Conservation (phyloP, 176 grass and related monocot species). For the Urochloa ruziziensis region DNA sequence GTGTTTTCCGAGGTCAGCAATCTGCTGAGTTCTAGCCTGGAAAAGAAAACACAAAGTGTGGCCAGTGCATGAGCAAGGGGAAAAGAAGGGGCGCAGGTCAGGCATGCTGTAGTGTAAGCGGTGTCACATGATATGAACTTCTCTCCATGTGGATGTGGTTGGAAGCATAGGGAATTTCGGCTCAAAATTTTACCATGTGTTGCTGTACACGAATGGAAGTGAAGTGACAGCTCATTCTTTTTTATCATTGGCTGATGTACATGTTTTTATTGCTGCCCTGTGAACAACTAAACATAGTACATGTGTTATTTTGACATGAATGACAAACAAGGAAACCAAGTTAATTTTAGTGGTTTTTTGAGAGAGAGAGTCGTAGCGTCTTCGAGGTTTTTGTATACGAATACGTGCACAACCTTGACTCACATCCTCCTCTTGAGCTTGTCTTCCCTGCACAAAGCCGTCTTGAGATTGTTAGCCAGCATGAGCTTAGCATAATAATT, state of each 20-base stretch:
- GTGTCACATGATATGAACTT: not conserved
- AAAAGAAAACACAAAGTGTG: constrained; percentile 52
- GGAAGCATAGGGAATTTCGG: constrained; percentile 21
- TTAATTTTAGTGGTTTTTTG: no score
- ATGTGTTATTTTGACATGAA: not conserved
- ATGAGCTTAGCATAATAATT: no score
- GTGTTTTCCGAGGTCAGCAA: constrained; percentile 78
- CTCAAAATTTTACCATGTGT: not conserved
- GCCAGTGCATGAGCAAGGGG: constrained; percentile 8
- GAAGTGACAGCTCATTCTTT: constrained; percentile 4
- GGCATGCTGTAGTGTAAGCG: not conserved
- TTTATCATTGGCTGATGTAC: not conserved
- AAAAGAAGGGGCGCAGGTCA: not conserved
- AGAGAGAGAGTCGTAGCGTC: no score
- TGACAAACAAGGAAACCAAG: no score
- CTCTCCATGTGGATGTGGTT: not conserved
- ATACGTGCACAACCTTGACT: no score
- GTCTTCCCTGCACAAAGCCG: no score
- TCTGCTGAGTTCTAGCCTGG: constrained; percentile 45
- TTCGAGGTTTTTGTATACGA: no score
- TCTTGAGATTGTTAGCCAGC: no score
- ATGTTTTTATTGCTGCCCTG: not conserved
- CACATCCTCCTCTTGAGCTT: no score
- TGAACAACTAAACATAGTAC: no score
- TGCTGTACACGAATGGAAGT: not conserved